phyloP scores from a whole-genome alignment of 2,329 filamentous ascomycete species.

The Pestalotiopsis fici region DNA sequence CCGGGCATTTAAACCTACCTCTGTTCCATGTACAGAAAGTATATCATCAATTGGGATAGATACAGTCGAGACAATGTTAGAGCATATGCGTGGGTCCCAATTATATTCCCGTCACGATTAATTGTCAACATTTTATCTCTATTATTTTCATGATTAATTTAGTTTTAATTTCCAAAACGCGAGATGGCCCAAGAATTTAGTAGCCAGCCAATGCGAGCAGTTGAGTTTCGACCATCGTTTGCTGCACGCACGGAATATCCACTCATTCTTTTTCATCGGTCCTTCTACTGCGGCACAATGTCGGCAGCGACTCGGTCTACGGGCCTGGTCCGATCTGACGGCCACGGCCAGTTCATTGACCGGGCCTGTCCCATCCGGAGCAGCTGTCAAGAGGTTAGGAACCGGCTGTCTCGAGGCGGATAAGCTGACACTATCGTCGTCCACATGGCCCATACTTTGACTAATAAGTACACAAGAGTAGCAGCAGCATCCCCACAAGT shows the following conservation, averaged over 20 bases:
- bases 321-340: background rate
- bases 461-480: background rate
- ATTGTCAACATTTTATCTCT: background rate
- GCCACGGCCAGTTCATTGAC: background rate
- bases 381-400: background rate
- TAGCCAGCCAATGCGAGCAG: background rate
- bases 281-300: slow-evolving; percentile 7
- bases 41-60: background rate
- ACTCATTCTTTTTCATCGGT: background rate
- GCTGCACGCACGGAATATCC: background rate
- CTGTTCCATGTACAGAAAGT: background rate
- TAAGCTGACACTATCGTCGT: background rate
- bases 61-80: background rate
- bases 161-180: background rate
- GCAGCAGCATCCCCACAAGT: background rate
- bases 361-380: background rate
- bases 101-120: background rate
- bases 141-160: background rate
- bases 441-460: background rate
- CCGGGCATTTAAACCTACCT: background rate
- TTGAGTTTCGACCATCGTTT: background rate
- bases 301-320: slow-evolving; percentile 6
- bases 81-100: background rate
- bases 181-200: background rate
- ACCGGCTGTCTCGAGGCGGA: background rate